Base-by-base conservation (phyloP, 2,329 filamentous ascomycete species). In the Reticulascus tulasneorum region DNA sequence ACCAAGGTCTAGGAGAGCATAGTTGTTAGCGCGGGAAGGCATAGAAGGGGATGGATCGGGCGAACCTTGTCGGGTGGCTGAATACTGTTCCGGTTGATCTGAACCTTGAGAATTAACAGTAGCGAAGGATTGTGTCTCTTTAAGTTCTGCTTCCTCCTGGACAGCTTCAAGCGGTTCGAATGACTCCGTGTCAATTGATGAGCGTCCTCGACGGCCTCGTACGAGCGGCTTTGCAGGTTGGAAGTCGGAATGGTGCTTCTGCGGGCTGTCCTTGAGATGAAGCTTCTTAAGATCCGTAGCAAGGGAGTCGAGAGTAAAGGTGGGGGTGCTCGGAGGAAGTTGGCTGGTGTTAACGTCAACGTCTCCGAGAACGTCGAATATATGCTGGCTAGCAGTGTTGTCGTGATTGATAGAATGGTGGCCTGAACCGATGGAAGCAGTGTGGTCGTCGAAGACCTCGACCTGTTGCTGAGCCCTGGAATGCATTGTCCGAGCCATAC, bases 201-300 rank as follows among this genome's bases (percentile, higher is more conserved):
- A 36, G 30, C 32, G 39, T 20, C 18, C 29, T n/a, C 24, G 20
- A 19, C 29, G 29, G 12, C 29, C 13, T 12, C 29, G n/a, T 18
- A 20, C 21, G 30, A 23, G 21, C 10, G 32, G 15, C 16, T 20
- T 13, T 21, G 21, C 20, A 35, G 22, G n/a, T 30, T 21, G 15
- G 15, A 23, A 37, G 20, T 35, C 23, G 31, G 25, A 35, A 18
- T 32, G 39, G 23, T 32, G 23, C 28, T 44, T 41, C 20, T 36
- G 15, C 13, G 37, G 43, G 15, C 33, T 46, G 22, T 41, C n/a
- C n/a, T n/a, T 39, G n/a, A 48, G 42, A 38, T 58, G 57, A 31
- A 64, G 52, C 37, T 55, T 54, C 38, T 53, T 47, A 9, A 64
- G 48, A 17, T 56, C 48, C n/a, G 48, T 38, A 27, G 58, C 49